Conservation (phyloP, 202 grass and related monocot species). For the Hordeum pubiflorum region DNA sequence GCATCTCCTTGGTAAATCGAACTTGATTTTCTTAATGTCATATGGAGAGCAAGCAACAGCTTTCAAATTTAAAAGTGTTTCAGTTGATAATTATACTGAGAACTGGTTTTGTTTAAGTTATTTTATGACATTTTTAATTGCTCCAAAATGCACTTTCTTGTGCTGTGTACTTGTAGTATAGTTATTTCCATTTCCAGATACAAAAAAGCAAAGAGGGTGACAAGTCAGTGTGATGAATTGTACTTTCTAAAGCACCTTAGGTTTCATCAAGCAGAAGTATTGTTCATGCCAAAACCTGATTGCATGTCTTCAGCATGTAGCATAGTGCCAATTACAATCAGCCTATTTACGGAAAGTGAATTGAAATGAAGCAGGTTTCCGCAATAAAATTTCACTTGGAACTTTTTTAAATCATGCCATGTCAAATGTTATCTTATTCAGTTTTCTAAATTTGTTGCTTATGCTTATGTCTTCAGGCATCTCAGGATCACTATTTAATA, state of each 20-base stretch:
- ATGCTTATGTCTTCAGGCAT: slow-evolving; percentile 55
- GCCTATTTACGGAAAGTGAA: neutral
- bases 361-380: neutral
- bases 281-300: slow-evolving; percentile 3
- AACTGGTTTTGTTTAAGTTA: neutral
- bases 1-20: neutral
- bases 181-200: neutral
- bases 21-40: neutral
- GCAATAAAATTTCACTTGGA: neutral
- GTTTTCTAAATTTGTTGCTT: slow-evolving; percentile 26
- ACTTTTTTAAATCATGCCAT: neutral
- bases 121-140: neutral
- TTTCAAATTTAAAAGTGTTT: slow-evolving; percentile 8
- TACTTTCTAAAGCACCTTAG: neutral
- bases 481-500: slow-evolving; percentile 94
- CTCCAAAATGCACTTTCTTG: neutral
- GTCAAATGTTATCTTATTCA: slow-evolving; percentile 6
- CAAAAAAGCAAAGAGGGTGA: neutral
- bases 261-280: neutral
- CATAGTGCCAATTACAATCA: neutral
- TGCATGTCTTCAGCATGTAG: neutral
- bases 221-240: neutral
- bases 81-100: slow-evolving; percentile 3
- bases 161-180: neutral
- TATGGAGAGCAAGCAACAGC: neutral